phyloP scores from a whole-genome alignment of 768 basidiomycete species.

The Hortiboletus campestris region DNA sequence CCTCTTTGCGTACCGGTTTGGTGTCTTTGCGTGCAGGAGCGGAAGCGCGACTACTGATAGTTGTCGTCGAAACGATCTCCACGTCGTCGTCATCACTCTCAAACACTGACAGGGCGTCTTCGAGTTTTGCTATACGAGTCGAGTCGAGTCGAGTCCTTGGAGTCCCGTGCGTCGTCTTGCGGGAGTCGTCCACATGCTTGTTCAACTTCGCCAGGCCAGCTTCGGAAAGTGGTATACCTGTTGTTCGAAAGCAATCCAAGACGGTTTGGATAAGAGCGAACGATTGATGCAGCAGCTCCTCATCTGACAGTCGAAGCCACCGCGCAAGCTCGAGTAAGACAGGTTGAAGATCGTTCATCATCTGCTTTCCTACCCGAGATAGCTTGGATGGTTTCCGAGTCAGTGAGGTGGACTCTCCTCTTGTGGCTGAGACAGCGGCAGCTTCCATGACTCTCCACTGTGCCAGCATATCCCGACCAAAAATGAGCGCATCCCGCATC shows the following conservation, averaged over 20 bases:
- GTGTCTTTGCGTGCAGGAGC: conserved; percentile 7
- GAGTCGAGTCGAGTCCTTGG: conserved; percentile 52
- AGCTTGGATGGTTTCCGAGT: conserved; percentile 42
- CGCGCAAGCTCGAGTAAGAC: conserved; percentile 76
- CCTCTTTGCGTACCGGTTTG: conserved; percentile 20
- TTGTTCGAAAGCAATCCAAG: conserved; percentile 71
- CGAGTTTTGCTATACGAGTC: conserved; percentile 60
- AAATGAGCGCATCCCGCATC: conserved; percentile 98
- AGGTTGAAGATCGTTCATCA: conserved; percentile 75
- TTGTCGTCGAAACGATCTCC: conserved; percentile 46
- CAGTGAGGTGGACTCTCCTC: conserved; percentile 18
- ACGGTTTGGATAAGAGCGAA: conserved; percentile 80
- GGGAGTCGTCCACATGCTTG: conserved; percentile 60
- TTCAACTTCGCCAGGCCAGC: conserved; percentile 63
- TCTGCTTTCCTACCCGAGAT: conserved; percentile 62
- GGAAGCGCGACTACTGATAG: conserved; percentile 12
- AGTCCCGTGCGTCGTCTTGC: conserved; percentile 44
- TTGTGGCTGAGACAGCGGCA: conserved; percentile 37
- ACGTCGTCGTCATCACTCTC: conserved; percentile 62
- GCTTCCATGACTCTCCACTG: conserved; percentile 79
- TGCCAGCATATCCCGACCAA: conserved; percentile 81
- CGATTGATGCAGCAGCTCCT: conserved; percentile 87
- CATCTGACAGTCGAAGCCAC: conserved; percentile 92
- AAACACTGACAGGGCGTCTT: conserved; percentile 64
- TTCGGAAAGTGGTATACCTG: conserved; percentile 52